These are phyloP conservation scores for Phalaenopsis equestris DNA, from an alignment of 106 monocot genomes.

Conservation along the genomic window DNA sequence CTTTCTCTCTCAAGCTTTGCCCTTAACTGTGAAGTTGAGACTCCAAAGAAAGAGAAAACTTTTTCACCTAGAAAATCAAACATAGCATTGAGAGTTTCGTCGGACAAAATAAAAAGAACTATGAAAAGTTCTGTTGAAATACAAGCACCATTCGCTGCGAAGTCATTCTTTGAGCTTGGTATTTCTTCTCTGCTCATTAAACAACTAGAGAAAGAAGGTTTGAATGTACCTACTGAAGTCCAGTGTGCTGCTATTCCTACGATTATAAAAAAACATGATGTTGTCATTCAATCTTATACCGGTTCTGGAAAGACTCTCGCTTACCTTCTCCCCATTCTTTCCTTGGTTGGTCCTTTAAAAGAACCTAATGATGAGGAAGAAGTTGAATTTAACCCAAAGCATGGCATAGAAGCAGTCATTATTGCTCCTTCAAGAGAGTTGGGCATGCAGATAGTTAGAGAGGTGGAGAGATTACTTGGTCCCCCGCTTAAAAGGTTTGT, in stretches of 20 bases:
- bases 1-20: slow-evolving; percentile 57
- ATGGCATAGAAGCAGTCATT: slow-evolving; percentile 76
- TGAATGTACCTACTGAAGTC: slow-evolving; percentile 79
- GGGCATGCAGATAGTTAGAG: slow-evolving; percentile 96
- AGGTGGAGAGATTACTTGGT: slow-evolving; percentile 72
- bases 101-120: slow-evolving; percentile 18
- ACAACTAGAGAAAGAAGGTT: slow-evolving; percentile 44
- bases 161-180: slow-evolving; percentile 69
- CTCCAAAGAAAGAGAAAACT: slow-evolving; percentile 14
- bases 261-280: slow-evolving; percentile 66
- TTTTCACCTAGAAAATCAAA: slow-evolving; percentile 17
- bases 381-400: slow-evolving; percentile 25
- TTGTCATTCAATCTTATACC: slow-evolving; percentile 94
- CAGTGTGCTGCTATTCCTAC: slow-evolving; percentile 82
- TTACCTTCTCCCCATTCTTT: slow-evolving; percentile 92
- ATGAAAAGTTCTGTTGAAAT: slow-evolving; percentile 23
- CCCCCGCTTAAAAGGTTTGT: slow-evolving; percentile 54
- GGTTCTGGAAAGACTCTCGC: slow-evolving; percentile 98
- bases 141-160: slow-evolving; percentile 55
- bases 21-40: slow-evolving; percentile 15
- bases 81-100: slow-evolving; percentile 10
- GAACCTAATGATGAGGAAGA: slow-evolving; percentile 16
- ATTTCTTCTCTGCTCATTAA: slow-evolving; percentile 60
- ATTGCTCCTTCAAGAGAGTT: slow-evolving; percentile 93
- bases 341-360: slow-evolving; percentile 64